phyloP scores from a whole-genome alignment of 352 stramenopile species.

The Globisporangium barbulae region DNA sequence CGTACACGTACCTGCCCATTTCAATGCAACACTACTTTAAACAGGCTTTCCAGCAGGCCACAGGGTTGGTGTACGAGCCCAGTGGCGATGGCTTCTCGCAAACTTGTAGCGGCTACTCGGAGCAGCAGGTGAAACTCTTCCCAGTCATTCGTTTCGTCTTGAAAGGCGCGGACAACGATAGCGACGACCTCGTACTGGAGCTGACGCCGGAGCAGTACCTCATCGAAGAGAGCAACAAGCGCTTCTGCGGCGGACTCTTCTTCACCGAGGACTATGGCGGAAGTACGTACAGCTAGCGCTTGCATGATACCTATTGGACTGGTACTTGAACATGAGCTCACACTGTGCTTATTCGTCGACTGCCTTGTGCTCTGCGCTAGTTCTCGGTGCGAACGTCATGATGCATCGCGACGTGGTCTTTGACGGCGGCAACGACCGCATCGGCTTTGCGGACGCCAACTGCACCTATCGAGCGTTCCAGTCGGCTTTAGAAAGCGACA shows the following conservation, averaged over 20 bases:
- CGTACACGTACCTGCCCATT: constrained; percentile 33
- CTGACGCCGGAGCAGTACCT: constrained; percentile 34
- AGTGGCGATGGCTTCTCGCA: neutral
- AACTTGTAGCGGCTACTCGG: constrained; percentile 22
- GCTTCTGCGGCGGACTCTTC: constrained; percentile 35
- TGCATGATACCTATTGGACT: neutral
- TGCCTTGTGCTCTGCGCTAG: neutral
- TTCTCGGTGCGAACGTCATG: constrained; percentile 47
- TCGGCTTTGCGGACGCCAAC: constrained; percentile 43
- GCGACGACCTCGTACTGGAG: constrained; percentile 26
- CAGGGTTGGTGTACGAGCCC: constrained; percentile 11
- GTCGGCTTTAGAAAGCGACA: neutral
- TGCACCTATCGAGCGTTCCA: constrained; percentile 16
- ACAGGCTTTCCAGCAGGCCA: constrained; percentile 27
- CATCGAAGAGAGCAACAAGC: constrained; percentile 21
- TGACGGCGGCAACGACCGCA: constrained; percentile 30
- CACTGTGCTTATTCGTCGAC: neutral
- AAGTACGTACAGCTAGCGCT: constrained; percentile 14
- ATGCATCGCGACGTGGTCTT: constrained; percentile 49
- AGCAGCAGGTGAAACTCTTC: constrained; percentile 24
- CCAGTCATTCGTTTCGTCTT: constrained; percentile 39
- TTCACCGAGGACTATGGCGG: constrained; percentile 34
- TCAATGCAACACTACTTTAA: constrained; percentile 23
- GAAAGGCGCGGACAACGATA: constrained; percentile 18
- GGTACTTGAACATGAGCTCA: neutral